Conservation (phyloP, 106 monocot species). For the Posidonia australis region DNA sequence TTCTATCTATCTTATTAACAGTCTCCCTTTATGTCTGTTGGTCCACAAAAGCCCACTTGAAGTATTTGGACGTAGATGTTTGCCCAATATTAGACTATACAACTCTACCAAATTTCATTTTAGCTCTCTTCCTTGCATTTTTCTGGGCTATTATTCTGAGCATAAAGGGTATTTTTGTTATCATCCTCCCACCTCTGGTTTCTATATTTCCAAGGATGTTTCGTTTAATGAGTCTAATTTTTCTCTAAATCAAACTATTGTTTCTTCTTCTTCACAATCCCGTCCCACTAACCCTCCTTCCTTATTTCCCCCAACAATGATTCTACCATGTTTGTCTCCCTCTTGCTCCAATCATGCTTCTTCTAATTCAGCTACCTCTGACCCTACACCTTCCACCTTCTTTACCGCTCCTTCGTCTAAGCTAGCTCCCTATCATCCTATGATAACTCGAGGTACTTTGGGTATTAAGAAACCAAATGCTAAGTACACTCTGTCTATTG, state of each 20-base stretch:
- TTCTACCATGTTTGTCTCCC: neutral
- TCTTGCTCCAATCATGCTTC: too few species aligned
- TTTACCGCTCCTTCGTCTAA: neutral
- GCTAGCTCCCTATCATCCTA: neutral
- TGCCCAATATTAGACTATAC: neutral
- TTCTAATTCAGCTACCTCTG: too few species aligned
- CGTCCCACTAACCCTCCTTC: neutral
- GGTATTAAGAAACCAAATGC: neutral
- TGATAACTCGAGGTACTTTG: neutral
- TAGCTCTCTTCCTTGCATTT: neutral
- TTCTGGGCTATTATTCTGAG: neutral
- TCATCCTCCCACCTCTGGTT: too few species aligned
- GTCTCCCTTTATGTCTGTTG: neutral
- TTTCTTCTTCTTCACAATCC: neutral
- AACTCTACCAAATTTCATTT: neutral
- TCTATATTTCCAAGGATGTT: neutral
- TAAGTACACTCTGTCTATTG: neutral
- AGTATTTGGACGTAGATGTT: conserved; percentile 6
- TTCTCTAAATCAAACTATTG: neutral
- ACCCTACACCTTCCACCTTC: too few species aligned
- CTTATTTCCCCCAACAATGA: too few species aligned
- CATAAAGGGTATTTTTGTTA: conserved; percentile 7
- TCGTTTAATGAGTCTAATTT: neutral
- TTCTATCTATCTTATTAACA: conserved; percentile 3
- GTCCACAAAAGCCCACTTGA: neutral